Conservation (phyloP, 2,329 filamentous ascomycete genomes). For the Hymenoscyphus linearis region DNA sequence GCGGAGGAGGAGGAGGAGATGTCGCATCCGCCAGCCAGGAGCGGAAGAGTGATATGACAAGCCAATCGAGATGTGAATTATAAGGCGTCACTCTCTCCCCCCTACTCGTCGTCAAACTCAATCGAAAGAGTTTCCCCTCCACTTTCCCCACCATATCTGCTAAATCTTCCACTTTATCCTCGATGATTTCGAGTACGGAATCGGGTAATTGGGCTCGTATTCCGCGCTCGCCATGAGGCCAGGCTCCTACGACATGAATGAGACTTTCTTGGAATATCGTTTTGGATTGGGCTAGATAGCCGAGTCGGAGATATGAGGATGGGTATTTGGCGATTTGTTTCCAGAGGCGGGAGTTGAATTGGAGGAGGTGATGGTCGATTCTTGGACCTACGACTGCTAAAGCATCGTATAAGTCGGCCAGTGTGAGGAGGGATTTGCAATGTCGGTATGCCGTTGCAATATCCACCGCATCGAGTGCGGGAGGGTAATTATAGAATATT, state of each 20-base stretch:
- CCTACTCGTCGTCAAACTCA: conserved; percentile 67
- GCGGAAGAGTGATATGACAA: conserved; percentile 79
- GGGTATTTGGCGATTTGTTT: conserved; percentile 97
- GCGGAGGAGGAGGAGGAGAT: conserved; percentile 50
- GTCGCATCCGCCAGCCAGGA: conserved; percentile 93
- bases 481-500: conserved; percentile 91
- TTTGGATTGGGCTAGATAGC: conserved; percentile 76
- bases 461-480: conserved; percentile 74
- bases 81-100: conserved; percentile 78
- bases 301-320: conserved; percentile 83
- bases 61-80: conserved; percentile 83
- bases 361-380: conserved; percentile 88
- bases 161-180: conserved; percentile 91
- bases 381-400: conserved; percentile 80
- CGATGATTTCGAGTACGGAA: conserved; percentile 78
- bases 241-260: conserved; percentile 91
- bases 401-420: conserved; percentile 95
- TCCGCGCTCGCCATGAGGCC: conserved; percentile 75
- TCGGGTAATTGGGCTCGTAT: conserved; percentile 68
- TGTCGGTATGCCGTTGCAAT: conserved; percentile 91
- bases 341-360: conserved; percentile 87
- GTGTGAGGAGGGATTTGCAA: conserved; percentile 80
- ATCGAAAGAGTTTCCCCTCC: conserved; percentile 75
- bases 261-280: conserved; percentile 83
- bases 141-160: conserved; percentile 75